Evolutionary conservation across 495 filamentous ascomycete genomes (phyloP), one percentile per base, ranked within the genome.

Genomic region (Zalerion maritima): DNA sequence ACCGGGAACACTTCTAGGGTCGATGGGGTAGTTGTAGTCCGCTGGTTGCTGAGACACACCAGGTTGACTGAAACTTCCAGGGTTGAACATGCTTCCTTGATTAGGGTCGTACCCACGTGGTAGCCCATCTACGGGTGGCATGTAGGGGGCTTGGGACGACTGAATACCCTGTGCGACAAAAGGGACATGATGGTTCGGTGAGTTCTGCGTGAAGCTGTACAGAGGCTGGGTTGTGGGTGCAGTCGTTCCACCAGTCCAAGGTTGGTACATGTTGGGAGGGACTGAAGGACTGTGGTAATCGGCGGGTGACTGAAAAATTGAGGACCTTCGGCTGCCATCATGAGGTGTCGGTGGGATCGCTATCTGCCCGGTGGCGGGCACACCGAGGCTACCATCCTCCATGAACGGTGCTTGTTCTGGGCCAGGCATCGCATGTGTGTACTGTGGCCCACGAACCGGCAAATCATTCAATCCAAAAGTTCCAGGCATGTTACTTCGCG

Each of bases 241-340:
- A 7, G 41, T 40, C 2, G 53, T 54, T 4, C 31, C 29, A 2
- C 31, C 25, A 8, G 40, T 36, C 47, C 45, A 49, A 4, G 42
- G 36, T 7, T 38, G 21, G 28, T 57, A 58, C 12, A 59, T 32
- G 0, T 34, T 41, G 4, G 55, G 32, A 0, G 40, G n/a, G n/a
- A n/a, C 47, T 16, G 47, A 31, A 8, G 49, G 42, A 27, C 34
- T 52, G 10, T 37, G 30, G 21, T 53, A 59, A 8, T 58, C 57
- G 5, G 53, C 23, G 0, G 43, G 42, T 0, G 53, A 35, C 14
- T 40, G 45, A 37, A 49, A 57, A 19, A 57, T 34, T 1, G 50
- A 51, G 12, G 49, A 42, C 9, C 57, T 40, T 26, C 55, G 41
- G 14, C 43, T 42, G 0, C 41, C 26, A 18, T 53, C 54, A 25